Conservation (phyloP, 2,329 filamentous ascomycete genomes). For the Alternaria longipes region DNA sequence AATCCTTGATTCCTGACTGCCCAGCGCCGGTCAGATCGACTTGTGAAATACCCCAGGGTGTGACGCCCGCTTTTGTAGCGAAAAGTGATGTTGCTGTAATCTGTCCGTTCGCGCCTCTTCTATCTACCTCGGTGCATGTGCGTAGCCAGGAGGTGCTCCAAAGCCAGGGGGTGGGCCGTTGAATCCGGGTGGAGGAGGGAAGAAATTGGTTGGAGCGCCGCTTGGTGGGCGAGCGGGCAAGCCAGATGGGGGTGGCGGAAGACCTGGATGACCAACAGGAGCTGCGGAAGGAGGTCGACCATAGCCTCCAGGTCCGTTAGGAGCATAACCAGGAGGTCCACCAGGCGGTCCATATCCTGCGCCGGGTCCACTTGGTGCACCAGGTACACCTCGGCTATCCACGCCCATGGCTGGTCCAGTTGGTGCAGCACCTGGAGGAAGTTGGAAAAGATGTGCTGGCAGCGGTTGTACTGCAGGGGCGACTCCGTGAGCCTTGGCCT, state of each 20-base stretch:
- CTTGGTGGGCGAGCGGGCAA: conserved; percentile 76
- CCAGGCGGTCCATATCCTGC: conserved; percentile 49
- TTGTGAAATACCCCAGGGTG: neutral
- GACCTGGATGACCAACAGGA: conserved; percentile 53
- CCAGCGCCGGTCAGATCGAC: neutral
- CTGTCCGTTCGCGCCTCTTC: neutral
- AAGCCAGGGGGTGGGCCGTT: conserved; percentile 31
- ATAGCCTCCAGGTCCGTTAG: conserved; percentile 22
- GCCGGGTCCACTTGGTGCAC: conserved; percentile 53
- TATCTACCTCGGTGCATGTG: conserved; percentile 19
- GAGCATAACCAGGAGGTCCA: conserved; percentile 50
- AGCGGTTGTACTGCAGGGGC: conserved; percentile 80
- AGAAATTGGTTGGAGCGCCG: conserved; percentile 61
- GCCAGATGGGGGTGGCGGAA: conserved; percentile 67
- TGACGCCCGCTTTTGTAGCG: neutral
- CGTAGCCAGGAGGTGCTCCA: conserved; percentile 23
- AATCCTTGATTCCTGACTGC: neutral
- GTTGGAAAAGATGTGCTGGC: conserved; percentile 74
- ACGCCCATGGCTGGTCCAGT: conserved; percentile 50
- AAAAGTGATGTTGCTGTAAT: neutral
- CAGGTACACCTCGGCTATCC: conserved; percentile 44
- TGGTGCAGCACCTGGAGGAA: conserved; percentile 41
- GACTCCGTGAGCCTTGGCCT: conserved; percentile 94
- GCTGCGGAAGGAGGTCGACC: conserved; percentile 36
- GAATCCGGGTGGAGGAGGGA: conserved; percentile 38